phyloP scores from a whole-genome alignment of 1,284 basidiomycete genomes.

The Moesziomyces antarcticus region DNA sequence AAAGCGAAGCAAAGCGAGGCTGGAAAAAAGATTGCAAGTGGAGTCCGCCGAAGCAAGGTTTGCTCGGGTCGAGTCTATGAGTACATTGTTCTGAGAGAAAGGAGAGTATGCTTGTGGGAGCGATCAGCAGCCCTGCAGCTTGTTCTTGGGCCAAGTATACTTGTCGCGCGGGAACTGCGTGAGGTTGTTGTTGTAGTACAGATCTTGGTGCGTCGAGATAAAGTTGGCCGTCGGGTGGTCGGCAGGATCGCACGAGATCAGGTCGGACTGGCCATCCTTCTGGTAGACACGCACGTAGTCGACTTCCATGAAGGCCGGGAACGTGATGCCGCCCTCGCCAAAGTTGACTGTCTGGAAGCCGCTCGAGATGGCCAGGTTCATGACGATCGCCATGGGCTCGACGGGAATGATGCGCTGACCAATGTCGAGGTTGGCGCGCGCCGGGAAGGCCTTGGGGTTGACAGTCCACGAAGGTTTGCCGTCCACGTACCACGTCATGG shows the following conservation, averaged over 20 bases:
- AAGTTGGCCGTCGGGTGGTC: slow-evolving; percentile 64
- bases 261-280: slow-evolving; percentile 45
- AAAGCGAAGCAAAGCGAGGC: too few relatives aligned
- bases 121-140: slow-evolving; percentile 45
- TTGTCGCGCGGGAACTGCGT: slow-evolving; percentile 51
- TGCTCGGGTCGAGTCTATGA: not conserved
- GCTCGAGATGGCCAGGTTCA: slow-evolving; percentile 61
- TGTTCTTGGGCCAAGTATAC: slow-evolving; percentile 59
- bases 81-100: not conserved
- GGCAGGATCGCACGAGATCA: slow-evolving; percentile 56
- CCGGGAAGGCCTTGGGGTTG: slow-evolving; percentile 38
- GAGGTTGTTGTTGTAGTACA: slow-evolving; percentile 64
- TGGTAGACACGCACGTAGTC: slow-evolving; percentile 65
- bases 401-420: slow-evolving; percentile 56
- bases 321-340: slow-evolving; percentile 38
- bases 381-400: slow-evolving; percentile 65
- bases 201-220: slow-evolving; percentile 56
- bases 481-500: slow-evolving; percentile 63
- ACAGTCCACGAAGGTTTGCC: slow-evolving; percentile 64
- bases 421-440: slow-evolving; percentile 46
- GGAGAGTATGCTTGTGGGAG: not conserved
- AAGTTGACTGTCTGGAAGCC: slow-evolving; percentile 63
- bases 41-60: not conserved
- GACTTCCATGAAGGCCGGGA: slow-evolving; percentile 55
- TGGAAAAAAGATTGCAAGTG: not conserved